These are phyloP conservation scores for Lactarius tabidus DNA, from an alignment of 768 basidiomycete species.

Conservation along the genomic window DNA sequence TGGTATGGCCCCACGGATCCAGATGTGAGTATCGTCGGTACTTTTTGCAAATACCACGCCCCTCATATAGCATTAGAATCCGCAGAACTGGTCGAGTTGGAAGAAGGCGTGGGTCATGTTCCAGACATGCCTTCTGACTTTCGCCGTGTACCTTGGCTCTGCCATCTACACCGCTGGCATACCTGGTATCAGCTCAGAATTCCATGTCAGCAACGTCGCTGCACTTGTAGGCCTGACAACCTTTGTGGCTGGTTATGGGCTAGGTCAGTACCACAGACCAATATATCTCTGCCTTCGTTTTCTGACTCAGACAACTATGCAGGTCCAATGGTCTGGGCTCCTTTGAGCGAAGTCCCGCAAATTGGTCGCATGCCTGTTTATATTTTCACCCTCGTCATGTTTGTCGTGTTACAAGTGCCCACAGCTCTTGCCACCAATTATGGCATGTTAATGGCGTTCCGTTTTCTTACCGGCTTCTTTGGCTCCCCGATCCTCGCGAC, in stretches of 20 bases:
- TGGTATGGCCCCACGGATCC: constrained; percentile 30
- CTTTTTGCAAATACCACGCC: not conserved
- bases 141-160: constrained; percentile 36
- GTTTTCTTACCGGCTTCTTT: constrained; percentile 36
- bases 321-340: constrained; percentile 33
- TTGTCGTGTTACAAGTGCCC: constrained; percentile 35
- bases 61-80: not conserved
- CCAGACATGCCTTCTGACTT: constrained; percentile 34
- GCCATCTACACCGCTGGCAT: constrained; percentile 35
- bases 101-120: constrained; percentile 34
- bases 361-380: constrained; percentile 35
- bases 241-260: constrained; percentile 30
- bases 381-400: constrained; percentile 33
- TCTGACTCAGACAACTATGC: not conserved
- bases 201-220: constrained; percentile 31
- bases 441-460: constrained; percentile 33
- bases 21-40: constrained; percentile 12
- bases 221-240: constrained; percentile 33
- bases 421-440: constrained; percentile 34
- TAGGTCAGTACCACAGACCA: constrained; percentile 17
- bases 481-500: constrained; percentile 36
- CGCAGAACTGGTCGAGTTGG: constrained; percentile 32
- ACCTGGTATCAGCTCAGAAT: constrained; percentile 29
- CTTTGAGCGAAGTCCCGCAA: constrained; percentile 34
- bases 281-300: not conserved